These are phyloP conservation scores for Phylloporus arenicola DNA, from an alignment of 768 basidiomycete species.

Conservation along the genomic window DNA sequence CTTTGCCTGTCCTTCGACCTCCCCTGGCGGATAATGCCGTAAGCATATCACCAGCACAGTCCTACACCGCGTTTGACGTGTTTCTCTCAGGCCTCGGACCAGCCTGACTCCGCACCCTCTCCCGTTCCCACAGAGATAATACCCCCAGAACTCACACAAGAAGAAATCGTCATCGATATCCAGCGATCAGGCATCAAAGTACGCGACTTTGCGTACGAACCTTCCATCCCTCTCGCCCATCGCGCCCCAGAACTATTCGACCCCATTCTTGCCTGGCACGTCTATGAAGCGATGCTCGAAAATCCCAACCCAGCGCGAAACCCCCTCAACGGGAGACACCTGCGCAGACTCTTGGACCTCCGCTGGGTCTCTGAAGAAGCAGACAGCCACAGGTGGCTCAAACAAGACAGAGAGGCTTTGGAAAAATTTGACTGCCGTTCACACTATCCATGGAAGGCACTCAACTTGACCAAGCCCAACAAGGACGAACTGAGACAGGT, in stretches of 20 bases:
- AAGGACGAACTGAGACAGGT: slow-evolving; percentile 24
- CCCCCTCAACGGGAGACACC: slow-evolving; percentile 18
- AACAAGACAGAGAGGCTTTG: slow-evolving; percentile 23
- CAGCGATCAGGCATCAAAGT: slow-evolving; percentile 27
- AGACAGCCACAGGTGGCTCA: slow-evolving; percentile 22
- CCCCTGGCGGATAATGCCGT: slow-evolving; percentile 23
- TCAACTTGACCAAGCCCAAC: slow-evolving; percentile 20
- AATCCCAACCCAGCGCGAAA: slow-evolving; percentile 16
- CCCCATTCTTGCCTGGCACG: slow-evolving; percentile 27
- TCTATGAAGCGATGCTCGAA: slow-evolving; percentile 24
- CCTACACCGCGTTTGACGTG: slow-evolving; percentile 4
- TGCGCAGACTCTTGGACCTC: slow-evolving; percentile 28
- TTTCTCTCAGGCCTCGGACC: slow-evolving; percentile 9
- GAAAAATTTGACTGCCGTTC: slow-evolving; percentile 21
- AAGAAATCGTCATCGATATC: slow-evolving; percentile 31
- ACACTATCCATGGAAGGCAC: slow-evolving; percentile 25
- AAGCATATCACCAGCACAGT: slow-evolving; percentile 1
- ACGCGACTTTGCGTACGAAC: slow-evolving; percentile 30
- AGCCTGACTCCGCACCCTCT: slow-evolving; percentile 23
- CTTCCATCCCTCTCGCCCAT: slow-evolving; percentile 8
- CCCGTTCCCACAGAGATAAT: slow-evolving; percentile 32
- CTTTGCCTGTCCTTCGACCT: slow-evolving; percentile 11
- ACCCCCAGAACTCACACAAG: slow-evolving; percentile 28
- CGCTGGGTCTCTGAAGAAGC: slow-evolving; percentile 23
- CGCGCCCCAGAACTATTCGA: slow-evolving; percentile 27